Conservation (phyloP, 192 early-diverging fungal species). For the Gaertneriomyces sp. region DNA sequence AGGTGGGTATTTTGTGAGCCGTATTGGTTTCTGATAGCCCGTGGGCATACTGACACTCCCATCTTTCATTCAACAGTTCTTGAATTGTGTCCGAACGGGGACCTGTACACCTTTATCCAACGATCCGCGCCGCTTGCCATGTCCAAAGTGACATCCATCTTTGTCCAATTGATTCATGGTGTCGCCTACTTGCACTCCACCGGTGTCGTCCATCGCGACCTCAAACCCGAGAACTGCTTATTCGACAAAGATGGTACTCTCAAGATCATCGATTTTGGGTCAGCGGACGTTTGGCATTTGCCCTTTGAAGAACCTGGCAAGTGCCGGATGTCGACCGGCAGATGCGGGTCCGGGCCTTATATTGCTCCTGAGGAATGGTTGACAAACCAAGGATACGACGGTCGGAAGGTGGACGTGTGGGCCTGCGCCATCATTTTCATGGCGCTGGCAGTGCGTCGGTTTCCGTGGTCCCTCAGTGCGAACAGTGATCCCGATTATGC, state of each 20-base stretch:
- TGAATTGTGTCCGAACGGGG: conserved; percentile 88
- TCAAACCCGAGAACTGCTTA: conserved; percentile 75
- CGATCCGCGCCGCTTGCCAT: conserved; percentile 29
- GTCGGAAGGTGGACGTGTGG: conserved; percentile 84
- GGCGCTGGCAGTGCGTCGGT: conserved; percentile 43
- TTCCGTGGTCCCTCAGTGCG: conserved; percentile 42
- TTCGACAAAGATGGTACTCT: conserved; percentile 63
- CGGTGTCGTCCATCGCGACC: conserved; percentile 81
- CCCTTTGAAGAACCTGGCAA: conserved; percentile 69
- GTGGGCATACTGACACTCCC: too few relatives aligned
- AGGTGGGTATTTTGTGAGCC: background rate
- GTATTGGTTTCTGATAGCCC: conserved; percentile 1
- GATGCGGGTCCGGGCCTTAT: conserved; percentile 90
- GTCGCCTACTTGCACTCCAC: conserved; percentile 80
- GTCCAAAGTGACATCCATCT: conserved; percentile 52
- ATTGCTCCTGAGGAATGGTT: conserved; percentile 84
- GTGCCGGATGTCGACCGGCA: conserved; percentile 59
- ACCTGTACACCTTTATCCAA: conserved; percentile 72
- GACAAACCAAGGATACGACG: conserved; percentile 69
- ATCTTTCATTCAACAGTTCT: conserved; percentile 41
- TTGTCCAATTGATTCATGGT: conserved; percentile 83
- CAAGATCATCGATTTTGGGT: conserved; percentile 96
- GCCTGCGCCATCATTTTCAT: conserved; percentile 52
- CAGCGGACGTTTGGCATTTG: conserved; percentile 84
- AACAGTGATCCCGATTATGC: conserved; percentile 36